These are phyloP conservation scores for Cercospora canescens DNA, from an alignment of 2,329 filamentous ascomycete species.

Conservation along the genomic window DNA sequence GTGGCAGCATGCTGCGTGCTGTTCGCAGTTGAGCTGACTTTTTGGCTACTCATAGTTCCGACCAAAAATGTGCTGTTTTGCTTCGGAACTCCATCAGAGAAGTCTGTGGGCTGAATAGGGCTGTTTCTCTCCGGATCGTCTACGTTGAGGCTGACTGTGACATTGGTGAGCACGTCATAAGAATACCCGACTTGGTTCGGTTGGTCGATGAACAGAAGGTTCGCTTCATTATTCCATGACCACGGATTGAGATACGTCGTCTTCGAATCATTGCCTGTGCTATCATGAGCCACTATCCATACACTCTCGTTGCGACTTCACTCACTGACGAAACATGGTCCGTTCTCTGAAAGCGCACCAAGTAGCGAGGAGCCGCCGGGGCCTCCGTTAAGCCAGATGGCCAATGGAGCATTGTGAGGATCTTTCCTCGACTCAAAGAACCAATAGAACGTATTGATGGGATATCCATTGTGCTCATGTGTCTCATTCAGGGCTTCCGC, in stretches of 20 bases:
- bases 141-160: constrained; percentile 54
- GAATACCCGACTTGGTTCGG: constrained; percentile 71
- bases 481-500: constrained; percentile 71
- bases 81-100: constrained; percentile 50
- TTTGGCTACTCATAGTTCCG: constrained; percentile 17
- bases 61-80: constrained; percentile 68
- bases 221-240: too few relatives aligned
- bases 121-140: constrained; percentile 42
- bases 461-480: constrained; percentile 61
- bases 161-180: constrained; percentile 64
- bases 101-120: constrained; percentile 24
- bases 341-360: constrained; percentile 63
- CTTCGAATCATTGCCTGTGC: constrained; percentile 62
- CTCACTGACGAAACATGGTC: too few relatives aligned
- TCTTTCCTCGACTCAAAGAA: constrained; percentile 58
- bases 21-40: constrained; percentile 34
- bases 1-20: constrained; percentile 38
- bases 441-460: constrained; percentile 66
- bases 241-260: constrained; percentile 62
- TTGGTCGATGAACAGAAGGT: constrained; percentile 62
- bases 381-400: constrained; percentile 68
- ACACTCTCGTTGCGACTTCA: too few relatives aligned
- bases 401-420: constrained; percentile 53
- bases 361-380: constrained; percentile 66
- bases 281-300: constrained; percentile 41